A percentile compares a stretch with the other conserved stretches of the same genome.
Evolutionary conservation across 805 yeast genomes (phyloP).

Genomic region (Clavispora fructus): DNA sequence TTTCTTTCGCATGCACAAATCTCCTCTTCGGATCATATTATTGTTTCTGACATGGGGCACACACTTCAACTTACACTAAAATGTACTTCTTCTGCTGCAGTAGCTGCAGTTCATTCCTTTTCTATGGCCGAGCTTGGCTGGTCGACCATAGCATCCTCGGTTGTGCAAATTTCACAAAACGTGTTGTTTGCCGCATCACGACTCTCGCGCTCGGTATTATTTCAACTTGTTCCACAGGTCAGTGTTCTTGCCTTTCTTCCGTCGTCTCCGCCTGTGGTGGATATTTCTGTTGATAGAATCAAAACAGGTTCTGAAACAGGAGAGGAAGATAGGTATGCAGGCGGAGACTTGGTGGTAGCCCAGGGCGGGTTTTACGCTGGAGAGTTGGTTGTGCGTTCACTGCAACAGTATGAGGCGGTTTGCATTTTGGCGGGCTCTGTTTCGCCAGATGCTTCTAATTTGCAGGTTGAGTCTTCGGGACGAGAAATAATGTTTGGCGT

Average conservation of each 20-base stretch:
- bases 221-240: conserved; percentile 21
- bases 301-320: background rate
- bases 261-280: conserved; percentile 30
- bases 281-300: conserved; percentile 10
- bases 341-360: conserved; percentile 16
- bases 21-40: conserved; percentile 8
- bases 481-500: background rate
- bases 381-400: conserved; percentile 14
- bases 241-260: conserved; percentile 8
- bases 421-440: background rate
- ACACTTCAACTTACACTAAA: conserved; percentile 22
- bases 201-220: conserved; percentile 27
- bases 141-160: conserved; percentile 25
- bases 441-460: background rate
- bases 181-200: conserved; percentile 27
- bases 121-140: conserved; percentile 22
- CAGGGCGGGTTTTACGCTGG: conserved; percentile 35
- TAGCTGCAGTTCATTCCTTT: conserved; percentile 8
- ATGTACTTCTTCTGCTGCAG: background rate
- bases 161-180: conserved; percentile 23
- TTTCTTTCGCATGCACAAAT: background rate
- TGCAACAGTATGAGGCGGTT: background rate
- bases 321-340: background rate
- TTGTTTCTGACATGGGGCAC: conserved; percentile 26
- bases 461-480: background rate